A percentile compares a stretch with the other conserved stretches of the same genome.
Conservation (phyloP, 768 basidiomycete genomes). For the Coprinellus aureogranulatus region DNA sequence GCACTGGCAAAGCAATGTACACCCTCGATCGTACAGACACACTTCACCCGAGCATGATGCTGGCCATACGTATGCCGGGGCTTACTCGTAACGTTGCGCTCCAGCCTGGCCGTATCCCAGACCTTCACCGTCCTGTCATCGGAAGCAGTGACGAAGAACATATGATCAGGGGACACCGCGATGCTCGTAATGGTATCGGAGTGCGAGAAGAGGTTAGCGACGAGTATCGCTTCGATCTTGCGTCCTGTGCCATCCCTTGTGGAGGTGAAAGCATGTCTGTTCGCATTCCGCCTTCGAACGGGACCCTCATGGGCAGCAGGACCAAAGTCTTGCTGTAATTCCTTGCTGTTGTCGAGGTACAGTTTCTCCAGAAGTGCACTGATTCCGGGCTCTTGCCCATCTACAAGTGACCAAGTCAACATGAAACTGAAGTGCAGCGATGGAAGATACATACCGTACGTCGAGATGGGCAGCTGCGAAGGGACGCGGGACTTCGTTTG, state of each 20-base stretch:
- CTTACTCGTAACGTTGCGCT: conserved; percentile 90
- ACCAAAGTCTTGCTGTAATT: conserved; percentile 88
- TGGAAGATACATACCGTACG: conserved; percentile 72
- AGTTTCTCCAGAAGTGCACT: conserved; percentile 85
- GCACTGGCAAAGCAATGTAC: conserved; percentile 88
- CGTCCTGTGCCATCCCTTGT: conserved; percentile 60
- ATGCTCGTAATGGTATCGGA: conserved; percentile 75
- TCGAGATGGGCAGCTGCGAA: conserved; percentile 61
- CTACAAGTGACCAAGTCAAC: conserved; percentile 36
- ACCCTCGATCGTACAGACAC: conserved; percentile 80
- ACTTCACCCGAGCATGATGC: conserved; percentile 60
- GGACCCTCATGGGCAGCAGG: conserved; percentile 83
- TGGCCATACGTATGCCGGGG: conserved; percentile 64
- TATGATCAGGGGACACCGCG: conserved; percentile 88
- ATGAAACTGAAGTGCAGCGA: neutral
- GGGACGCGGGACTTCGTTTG: conserved; percentile 47
- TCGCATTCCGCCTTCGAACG: conserved; percentile 69
- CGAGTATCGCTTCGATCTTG: conserved; percentile 72
- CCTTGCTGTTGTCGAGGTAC: conserved; percentile 82
- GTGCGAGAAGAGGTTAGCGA: conserved; percentile 84
- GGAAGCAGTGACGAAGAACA: conserved; percentile 92
- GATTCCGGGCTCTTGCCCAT: conserved; percentile 88
- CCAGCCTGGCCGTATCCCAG: conserved; percentile 91
- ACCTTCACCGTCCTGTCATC: conserved; percentile 92
- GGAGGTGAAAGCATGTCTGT: conserved; percentile 59